Percentiles rank a stretch among this genome's conserved stretches.
These are phyloP conservation scores for Boletus tomentosulus DNA, from an alignment of 768 basidiomycete species.

Conservation along the genomic window DNA sequence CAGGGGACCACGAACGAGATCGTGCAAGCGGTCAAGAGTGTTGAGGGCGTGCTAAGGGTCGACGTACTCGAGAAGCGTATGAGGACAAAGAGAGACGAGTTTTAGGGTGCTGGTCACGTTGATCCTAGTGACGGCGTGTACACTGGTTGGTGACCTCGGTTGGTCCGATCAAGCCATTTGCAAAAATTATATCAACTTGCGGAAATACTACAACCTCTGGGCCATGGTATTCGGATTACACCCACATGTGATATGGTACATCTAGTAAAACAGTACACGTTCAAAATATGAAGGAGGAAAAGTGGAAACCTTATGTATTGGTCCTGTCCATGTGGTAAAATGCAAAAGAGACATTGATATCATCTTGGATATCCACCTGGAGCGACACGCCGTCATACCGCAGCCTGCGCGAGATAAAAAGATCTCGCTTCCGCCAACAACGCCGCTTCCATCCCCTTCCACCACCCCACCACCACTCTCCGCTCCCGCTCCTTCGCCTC, in stretches of 20 bases:
- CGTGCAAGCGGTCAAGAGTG: slow-evolving; percentile 11
- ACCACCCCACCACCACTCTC: slow-evolving; percentile 50
- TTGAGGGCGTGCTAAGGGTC: slow-evolving; percentile 20
- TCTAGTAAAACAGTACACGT: not conserved
- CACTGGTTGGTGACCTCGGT: too few species aligned
- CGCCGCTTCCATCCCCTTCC: slow-evolving; percentile 37
- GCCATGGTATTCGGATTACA: not conserved
- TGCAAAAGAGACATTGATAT: not conserved
- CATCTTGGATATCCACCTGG: not conserved
- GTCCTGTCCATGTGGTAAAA: not conserved
- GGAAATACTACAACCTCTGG: too few species aligned
- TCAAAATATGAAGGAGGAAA: not conserved
- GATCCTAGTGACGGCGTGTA: too few species aligned
- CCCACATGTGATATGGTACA: not conserved
- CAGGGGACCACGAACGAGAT: slow-evolving; percentile 7
- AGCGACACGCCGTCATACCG: slow-evolving; percentile 16
- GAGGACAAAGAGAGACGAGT: slow-evolving; percentile 26
- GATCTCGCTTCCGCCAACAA: slow-evolving; percentile 29
- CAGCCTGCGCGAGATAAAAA: slow-evolving; percentile 33
- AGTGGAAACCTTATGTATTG: not conserved
- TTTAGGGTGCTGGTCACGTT: slow-evolving; percentile 7
- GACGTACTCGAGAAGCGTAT: slow-evolving; percentile 20
- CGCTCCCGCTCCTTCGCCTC: slow-evolving; percentile 56
- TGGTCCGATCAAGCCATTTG: too few species aligned
- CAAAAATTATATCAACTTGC: too few species aligned